A percentile compares a stretch with the other conserved stretches of the same genome.
Conservation (phyloP, 2,329 filamentous ascomycete species). For the Nemania sp. region DNA sequence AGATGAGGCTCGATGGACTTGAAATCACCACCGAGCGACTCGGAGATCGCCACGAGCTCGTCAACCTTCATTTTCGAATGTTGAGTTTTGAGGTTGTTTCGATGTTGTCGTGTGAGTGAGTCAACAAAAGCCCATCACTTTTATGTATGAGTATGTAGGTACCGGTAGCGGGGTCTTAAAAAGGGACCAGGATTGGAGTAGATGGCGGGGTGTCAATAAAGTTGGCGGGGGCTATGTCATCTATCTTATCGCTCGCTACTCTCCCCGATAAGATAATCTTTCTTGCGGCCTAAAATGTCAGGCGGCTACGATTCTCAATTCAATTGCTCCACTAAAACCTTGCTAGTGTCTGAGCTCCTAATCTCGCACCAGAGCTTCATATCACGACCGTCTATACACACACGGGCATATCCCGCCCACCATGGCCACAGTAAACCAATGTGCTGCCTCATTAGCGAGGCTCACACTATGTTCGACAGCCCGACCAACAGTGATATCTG, state of each 20-base stretch:
- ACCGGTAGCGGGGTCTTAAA: constrained; percentile 31
- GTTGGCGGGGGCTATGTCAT: neutral
- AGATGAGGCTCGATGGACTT: constrained; percentile 78
- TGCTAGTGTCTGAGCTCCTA: constrained; percentile 7
- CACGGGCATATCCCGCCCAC: constrained; percentile 17
- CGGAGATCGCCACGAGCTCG: constrained; percentile 56
- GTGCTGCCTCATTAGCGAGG: constrained; percentile 58
- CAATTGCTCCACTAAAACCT: constrained; percentile 13
- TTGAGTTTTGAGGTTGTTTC: neutral
- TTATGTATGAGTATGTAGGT: constrained; percentile 8
- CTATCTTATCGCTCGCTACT: too few species aligned
- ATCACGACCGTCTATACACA: neutral
- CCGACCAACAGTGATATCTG: constrained; percentile 47
- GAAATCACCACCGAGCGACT: constrained; percentile 68
- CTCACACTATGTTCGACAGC: constrained; percentile 48
- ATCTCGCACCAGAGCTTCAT: constrained; percentile 20
- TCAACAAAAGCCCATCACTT: constrained; percentile 15
- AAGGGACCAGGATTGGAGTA: neutral
- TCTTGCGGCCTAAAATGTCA: constrained; percentile 25
- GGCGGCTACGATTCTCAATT: constrained; percentile 12
- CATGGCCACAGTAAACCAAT: constrained; percentile 58
- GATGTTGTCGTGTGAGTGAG: constrained; percentile 16
- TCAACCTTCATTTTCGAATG: constrained; percentile 58
- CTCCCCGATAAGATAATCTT: constrained; percentile 31
- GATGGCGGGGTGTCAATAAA: constrained; percentile 23